Percentiles rank a stretch among this genome's conserved stretches.
Evolutionary conservation across 2,329 filamentous ascomycete species (phyloP).

Genomic region (Camptophora hylomeconis): DNA sequence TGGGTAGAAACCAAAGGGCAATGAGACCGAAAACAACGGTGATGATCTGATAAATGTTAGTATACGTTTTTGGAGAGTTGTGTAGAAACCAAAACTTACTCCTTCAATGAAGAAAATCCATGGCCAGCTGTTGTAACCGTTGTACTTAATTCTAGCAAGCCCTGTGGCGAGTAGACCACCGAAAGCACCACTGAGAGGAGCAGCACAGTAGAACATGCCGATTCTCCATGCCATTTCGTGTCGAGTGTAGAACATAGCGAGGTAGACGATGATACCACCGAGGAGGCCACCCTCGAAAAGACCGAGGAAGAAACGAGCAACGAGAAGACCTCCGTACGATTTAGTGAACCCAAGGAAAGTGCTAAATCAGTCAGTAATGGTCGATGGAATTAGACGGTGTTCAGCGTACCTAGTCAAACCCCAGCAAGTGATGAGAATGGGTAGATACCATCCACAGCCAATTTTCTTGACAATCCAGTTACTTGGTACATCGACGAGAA

Average conservation of each 20-base stretch:
- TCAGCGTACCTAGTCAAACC: no score
- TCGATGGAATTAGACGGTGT: no score
- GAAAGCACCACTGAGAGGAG: slow-evolving; percentile 52
- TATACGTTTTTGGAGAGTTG: slow-evolving; percentile 1
- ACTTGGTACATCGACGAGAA: slow-evolving; percentile 9
- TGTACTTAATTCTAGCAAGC: slow-evolving; percentile 34
- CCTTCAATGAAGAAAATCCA: slow-evolving; percentile 49
- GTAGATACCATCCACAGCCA: slow-evolving; percentile 7
- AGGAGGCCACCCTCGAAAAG: slow-evolving; percentile 52
- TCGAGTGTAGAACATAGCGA: slow-evolving; percentile 49
- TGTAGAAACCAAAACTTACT: no score
- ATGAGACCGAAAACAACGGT: slow-evolving; percentile 41
- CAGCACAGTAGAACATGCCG: slow-evolving; percentile 55
- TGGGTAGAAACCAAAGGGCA: slow-evolving; percentile 42
- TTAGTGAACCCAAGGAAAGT: slow-evolving; percentile 8
- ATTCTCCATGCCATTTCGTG: slow-evolving; percentile 50
- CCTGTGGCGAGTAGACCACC: slow-evolving; percentile 32
- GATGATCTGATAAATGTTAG: slow-evolving; percentile 37
- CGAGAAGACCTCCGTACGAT: slow-evolving; percentile 41
- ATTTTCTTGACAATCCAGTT: slow-evolving; percentile 9
- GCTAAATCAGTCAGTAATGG: no score
- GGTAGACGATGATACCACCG: slow-evolving; percentile 55
- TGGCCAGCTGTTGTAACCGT: slow-evolving; percentile 23
- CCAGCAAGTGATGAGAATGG: slow-evolving; percentile 6
- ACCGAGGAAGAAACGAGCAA: slow-evolving; percentile 48